Evolutionary conservation across 169 alveolate species (phyloP).

Genomic region (Plasmodium vivax): DNA sequence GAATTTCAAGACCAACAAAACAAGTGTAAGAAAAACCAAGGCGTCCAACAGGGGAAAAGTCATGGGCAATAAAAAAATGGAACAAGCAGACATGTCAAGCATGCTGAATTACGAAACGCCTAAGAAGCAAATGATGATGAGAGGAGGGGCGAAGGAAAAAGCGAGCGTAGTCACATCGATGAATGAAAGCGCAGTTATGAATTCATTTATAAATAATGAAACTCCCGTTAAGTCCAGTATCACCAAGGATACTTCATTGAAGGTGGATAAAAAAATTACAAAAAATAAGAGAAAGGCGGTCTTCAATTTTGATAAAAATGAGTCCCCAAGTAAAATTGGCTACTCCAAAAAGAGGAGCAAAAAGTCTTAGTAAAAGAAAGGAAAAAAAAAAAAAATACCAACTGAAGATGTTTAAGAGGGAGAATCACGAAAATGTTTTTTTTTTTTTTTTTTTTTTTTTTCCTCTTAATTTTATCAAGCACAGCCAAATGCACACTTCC

Average conservation of each 20-base stretch:
- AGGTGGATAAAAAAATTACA: slow-evolving; percentile 52
- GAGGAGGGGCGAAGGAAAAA: not conserved
- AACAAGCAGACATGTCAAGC: not conserved
- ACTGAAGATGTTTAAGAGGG: not conserved
- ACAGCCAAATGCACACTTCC: not conserved
- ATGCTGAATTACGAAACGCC: slow-evolving; percentile 58
- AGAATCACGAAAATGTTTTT: not conserved
- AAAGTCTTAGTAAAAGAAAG: slow-evolving; percentile 8
- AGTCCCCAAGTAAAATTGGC: slow-evolving; percentile 29
- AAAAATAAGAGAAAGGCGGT: slow-evolving; percentile 36
- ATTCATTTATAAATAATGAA: slow-evolving; percentile 30
- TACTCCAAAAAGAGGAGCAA: slow-evolving; percentile 16
- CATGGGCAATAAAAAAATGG: not conserved
- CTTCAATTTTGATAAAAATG: slow-evolving; percentile 24
- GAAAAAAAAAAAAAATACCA: not conserved
- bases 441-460: not conserved
- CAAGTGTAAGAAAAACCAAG: slow-evolving; percentile 7
- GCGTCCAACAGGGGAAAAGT: slow-evolving; percentile 10
- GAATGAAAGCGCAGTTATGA: slow-evolving; percentile 9
- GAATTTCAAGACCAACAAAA: not conserved
- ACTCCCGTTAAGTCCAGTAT: slow-evolving; percentile 16
- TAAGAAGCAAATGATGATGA: slow-evolving; percentile 16
- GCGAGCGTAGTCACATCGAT: not conserved
- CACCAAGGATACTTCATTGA: slow-evolving; percentile 23
- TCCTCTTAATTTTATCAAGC: not conserved